Base-by-base conservation (phyloP, 2,329 filamentous ascomycete genomes). In the Beauveria sp. region DNA sequence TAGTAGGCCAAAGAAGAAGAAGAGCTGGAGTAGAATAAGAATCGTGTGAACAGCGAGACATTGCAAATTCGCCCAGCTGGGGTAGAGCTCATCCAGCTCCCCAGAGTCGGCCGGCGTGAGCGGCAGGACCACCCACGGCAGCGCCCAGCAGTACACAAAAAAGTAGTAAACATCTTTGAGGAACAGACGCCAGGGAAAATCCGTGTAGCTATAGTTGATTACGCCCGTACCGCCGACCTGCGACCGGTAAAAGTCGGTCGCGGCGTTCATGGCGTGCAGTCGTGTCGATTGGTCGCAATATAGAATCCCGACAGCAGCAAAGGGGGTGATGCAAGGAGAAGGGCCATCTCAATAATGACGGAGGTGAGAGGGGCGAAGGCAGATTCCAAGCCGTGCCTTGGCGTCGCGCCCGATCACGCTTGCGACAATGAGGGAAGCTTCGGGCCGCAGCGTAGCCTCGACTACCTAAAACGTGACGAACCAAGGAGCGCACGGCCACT, bases 71-170 rank as follows among this genome's bases (percentile, higher is more conserved):
- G 73, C 70, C 16, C 67, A 62, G 0, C 82, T 86, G 1, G 79
- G 79, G 62, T 85, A 81, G 20, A 91, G 75, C 73, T 92, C 89
- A 66, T 87, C 85, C 52, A 89, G 74, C 55, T 77, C 66, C 16
- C 76, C 81, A 1, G 82, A 83, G 47, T 77, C 76, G 59, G 75
- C 75, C 1, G 85, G 80, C 16, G 69, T 71, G 8, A 86, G 50
- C 0, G 88, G 88, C 65, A 80, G 76, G n/a, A 90, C 59, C 41
- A 89, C 75, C 70, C 81, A 84, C 2, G 85, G 85, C 22, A 89
- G 69, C 3, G 80, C 79, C 79, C 81, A 84, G 59, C 73, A 63
- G 63, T 81, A 83, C 56, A 74, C 70, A 70, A 84, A 80, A 71
- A 84, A 84, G 66, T 79, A 80, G 67, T 77, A 79, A n/a, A 82